Evolutionary conservation across 306 rosid species (phyloP).

Genomic region (Mimosa pudica): DNA sequence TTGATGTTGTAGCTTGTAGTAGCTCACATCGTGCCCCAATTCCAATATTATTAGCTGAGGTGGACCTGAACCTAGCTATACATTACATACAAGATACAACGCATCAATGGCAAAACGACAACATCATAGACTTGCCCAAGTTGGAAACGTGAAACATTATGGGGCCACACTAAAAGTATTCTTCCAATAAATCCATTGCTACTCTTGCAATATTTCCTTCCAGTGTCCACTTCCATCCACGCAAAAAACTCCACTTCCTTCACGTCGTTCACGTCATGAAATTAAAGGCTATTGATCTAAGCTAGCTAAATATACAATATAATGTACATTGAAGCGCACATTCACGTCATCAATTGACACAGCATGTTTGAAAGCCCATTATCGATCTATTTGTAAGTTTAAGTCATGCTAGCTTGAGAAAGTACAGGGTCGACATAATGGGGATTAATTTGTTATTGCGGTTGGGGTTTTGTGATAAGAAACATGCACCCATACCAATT

Average conservation of each 20-base stretch:
- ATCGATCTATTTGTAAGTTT: background rate
- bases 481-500: background rate
- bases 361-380: too few relatives aligned
- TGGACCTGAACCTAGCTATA: slow-evolving; percentile 34
- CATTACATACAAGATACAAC: slow-evolving; percentile 34
- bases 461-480: background rate
- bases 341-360: too few relatives aligned
- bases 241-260: background rate
- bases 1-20: background rate
- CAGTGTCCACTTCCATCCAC: background rate
- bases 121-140: slow-evolving; percentile 24
- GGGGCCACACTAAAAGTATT: background rate
- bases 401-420: background rate
- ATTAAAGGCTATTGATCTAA: background rate
- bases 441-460: background rate
- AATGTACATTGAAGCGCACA: too few relatives aligned
- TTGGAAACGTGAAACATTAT: slow-evolving; percentile 17
- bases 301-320: background rate
- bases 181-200: background rate
- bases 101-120: slow-evolving; percentile 48
- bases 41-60: slow-evolving; percentile 27
- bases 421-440: background rate
- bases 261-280: background rate
- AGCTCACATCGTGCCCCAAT: slow-evolving; percentile 2
- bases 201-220: slow-evolving; percentile 8